phyloP scores from a whole-genome alignment of 441 rosid species.

The Gossypium gossypioides region DNA sequence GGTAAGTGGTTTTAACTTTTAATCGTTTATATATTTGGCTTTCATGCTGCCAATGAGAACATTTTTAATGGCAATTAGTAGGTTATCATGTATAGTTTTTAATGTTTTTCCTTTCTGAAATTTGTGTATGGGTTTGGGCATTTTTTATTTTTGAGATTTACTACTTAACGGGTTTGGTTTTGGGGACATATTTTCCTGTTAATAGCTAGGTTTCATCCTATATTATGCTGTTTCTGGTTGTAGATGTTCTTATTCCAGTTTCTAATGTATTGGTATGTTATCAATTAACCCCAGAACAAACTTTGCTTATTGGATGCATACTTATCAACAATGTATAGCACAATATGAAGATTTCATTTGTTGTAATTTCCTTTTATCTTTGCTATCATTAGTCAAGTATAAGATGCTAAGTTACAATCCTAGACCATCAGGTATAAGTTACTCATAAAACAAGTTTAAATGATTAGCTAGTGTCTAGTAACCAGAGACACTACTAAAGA shows the following conservation, averaged over 20 bases:
- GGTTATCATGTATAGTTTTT: background rate
- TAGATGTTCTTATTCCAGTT: background rate
- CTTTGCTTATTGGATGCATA: background rate
- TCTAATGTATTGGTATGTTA: background rate
- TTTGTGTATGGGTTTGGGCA: background rate
- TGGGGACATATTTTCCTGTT: background rate
- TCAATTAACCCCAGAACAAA: background rate
- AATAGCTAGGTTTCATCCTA: constrained; percentile 1
- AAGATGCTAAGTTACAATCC: background rate
- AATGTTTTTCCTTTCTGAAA: background rate
- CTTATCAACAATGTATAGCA: constrained; percentile 2
- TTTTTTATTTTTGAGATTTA: background rate
- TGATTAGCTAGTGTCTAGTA: background rate
- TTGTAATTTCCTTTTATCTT: background rate
- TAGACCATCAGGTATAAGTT: background rate
- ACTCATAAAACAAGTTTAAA: background rate
- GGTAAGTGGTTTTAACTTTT: background rate
- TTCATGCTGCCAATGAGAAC: background rate
- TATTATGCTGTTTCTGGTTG: background rate
- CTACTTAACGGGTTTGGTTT: background rate
- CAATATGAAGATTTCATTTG: background rate
- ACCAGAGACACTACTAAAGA: background rate
- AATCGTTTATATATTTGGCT: background rate
- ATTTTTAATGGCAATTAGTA: background rate
- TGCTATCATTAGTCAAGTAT: background rate